A percentile compares a stretch with the other conserved stretches of the same genome.
These are phyloP conservation scores for Mesembryanthemum crystallinum DNA, from an alignment of 148 eudicot genomes.

Conservation along the genomic window DNA sequence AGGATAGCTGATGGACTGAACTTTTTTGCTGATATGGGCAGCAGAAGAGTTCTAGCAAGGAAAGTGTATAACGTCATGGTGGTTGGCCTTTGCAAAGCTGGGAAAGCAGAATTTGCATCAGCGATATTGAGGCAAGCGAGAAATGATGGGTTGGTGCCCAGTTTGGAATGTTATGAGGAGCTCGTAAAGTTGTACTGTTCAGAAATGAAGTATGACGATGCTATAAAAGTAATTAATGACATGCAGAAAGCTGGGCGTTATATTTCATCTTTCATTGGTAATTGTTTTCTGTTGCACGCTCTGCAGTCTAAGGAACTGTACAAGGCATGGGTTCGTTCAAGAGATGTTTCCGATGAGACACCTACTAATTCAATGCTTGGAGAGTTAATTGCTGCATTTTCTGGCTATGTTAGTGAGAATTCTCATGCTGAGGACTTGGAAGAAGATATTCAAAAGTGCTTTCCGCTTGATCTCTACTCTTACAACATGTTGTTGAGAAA, in stretches of 20 bases:
- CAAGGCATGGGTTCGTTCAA: slow-evolving; percentile 47
- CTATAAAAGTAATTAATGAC: slow-evolving; percentile 46
- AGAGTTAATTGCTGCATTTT: slow-evolving; percentile 51
- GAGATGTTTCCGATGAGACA: slow-evolving; percentile 38
- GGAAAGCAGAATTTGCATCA: slow-evolving; percentile 44
- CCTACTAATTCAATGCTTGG: slow-evolving; percentile 41
- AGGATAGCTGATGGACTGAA: slow-evolving; percentile 56
- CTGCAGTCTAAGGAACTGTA: slow-evolving; percentile 41
- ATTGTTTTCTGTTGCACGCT: slow-evolving; percentile 52
- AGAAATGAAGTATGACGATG: slow-evolving; percentile 35
- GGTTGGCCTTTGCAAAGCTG: slow-evolving; percentile 68
- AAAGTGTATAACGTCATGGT: slow-evolving; percentile 48
- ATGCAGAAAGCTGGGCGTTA: slow-evolving; percentile 45
- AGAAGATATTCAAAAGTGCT: slow-evolving; percentile 47
- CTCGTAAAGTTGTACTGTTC: slow-evolving; percentile 44
- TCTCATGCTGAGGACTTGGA: slow-evolving; percentile 44
- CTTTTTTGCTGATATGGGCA: slow-evolving; percentile 40
- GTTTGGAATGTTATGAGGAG: slow-evolving; percentile 66
- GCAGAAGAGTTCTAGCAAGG: slow-evolving; percentile 37
- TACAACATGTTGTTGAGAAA: slow-evolving; percentile 67
- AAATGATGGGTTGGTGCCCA: slow-evolving; percentile 33
- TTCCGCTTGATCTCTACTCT: slow-evolving; percentile 54
- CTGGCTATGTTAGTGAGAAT: slow-evolving; percentile 27
- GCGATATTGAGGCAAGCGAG: slow-evolving; percentile 34
- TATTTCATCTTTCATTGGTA: slow-evolving; percentile 69